Evolutionary conservation across 805 yeast genomes (phyloP).

Genomic region (Candida chilensis): DNA sequence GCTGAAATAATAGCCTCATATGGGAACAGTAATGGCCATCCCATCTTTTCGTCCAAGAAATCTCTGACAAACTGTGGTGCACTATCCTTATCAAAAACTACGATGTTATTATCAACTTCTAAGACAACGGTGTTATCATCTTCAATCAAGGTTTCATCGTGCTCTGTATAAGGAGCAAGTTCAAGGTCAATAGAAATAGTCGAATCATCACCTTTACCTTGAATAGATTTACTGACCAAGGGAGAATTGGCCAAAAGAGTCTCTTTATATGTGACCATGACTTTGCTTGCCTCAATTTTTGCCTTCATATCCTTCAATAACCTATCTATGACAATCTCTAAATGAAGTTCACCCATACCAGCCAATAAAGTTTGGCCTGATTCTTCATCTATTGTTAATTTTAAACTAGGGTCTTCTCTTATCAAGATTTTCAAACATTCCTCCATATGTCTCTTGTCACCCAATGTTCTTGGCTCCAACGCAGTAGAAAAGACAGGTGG

Average conservation of each 20-base stretch:
- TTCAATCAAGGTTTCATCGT: conserved; percentile 19
- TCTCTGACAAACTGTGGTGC: conserved; percentile 9
- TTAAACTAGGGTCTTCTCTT: conserved; percentile 88
- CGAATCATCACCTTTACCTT: conserved; percentile 12
- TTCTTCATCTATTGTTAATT: conserved; percentile 67
- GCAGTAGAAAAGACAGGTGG: conserved; percentile 89
- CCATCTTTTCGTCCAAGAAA: conserved; percentile 13
- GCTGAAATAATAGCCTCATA: conserved; percentile 44
- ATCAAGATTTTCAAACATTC: conserved; percentile 55
- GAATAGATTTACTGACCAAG: conserved; percentile 8
- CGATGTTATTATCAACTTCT: conserved; percentile 38
- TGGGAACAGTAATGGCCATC: conserved; percentile 41
- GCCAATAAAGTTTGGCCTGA: conserved; percentile 81
- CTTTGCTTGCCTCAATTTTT: conserved; percentile 68
- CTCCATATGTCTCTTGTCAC: conserved; percentile 71
- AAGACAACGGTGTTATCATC: conserved; percentile 27
- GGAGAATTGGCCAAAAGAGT: conserved; percentile 26
- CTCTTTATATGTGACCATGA: conserved; percentile 88
- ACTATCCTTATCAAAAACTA: conserved; percentile 23
- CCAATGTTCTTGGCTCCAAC: conserved; percentile 74
- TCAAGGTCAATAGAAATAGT: conserved; percentile 14
- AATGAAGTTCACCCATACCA: conserved; percentile 96
- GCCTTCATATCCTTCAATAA: conserved; percentile 78
- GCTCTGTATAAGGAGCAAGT: conserved; percentile 13
- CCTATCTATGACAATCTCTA: conserved; percentile 80